A percentile compares a stretch with the other conserved stretches of the same genome.
Evolutionary conservation across 2,329 filamentous ascomycete genomes (phyloP).

Genomic region (Xylaria sp.): DNA sequence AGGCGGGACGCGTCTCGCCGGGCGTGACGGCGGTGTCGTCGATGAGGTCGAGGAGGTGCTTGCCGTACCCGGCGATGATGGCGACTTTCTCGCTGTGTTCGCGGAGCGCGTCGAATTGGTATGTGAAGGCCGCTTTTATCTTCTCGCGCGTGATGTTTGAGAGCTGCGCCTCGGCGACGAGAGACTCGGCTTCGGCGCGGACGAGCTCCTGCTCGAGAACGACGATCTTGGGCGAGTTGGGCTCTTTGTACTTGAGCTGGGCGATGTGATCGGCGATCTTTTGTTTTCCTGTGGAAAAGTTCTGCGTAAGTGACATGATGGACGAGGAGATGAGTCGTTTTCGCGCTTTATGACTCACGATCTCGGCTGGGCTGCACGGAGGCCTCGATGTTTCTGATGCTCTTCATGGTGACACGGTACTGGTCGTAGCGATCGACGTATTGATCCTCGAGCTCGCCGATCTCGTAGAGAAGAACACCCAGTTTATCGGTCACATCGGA

Average conservation of each 20-base stretch:
- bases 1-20: conserved; percentile 90
- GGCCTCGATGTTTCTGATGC: conserved; percentile 97
- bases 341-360: conserved; percentile 52
- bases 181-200: conserved; percentile 95
- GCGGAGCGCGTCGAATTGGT: conserved; percentile 94
- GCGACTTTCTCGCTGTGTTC: conserved; percentile 98
- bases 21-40: conserved; percentile 97
- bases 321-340: conserved; percentile 1
- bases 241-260: conserved; percentile 99
- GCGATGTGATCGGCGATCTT: conserved; percentile 99
- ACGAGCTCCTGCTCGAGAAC: conserved; percentile 98
- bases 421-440: conserved; percentile 99
- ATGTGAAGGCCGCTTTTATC: conserved; percentile 95
- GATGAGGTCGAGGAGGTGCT: conserved; percentile 94
- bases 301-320: conserved; percentile 20
- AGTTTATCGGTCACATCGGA: conserved; percentile 99
- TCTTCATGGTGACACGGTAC: conserved; percentile 98
- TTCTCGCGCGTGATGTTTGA: conserved; percentile 99
- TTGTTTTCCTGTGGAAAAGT: conserved; percentile 67
- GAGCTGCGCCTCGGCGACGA: conserved; percentile 94
- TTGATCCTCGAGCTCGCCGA: conserved; percentile 95
- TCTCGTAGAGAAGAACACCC: conserved; percentile 95
- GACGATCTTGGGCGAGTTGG: conserved; percentile 94
- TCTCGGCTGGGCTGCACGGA: conserved; percentile 97
- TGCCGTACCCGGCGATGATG: conserved; percentile 95